These are phyloP conservation scores for Begonia masoniana DNA, from an alignment of 306 rosid genomes.

Conservation along the genomic window DNA sequence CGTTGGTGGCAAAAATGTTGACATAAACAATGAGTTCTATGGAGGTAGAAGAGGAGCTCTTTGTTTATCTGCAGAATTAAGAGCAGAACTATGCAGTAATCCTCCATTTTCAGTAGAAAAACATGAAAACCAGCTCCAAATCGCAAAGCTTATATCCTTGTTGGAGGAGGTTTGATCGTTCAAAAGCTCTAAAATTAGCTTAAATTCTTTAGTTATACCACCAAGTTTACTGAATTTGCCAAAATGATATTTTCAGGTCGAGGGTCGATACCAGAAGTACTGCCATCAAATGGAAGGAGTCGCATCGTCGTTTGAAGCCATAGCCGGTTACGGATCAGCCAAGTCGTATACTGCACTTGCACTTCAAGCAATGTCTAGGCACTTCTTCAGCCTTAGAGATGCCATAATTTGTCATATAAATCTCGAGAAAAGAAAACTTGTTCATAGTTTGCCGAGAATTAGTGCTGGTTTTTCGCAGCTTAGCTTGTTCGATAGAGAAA, in stretches of 20 bases:
- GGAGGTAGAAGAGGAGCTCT: slow-evolving; percentile 24
- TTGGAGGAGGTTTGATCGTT: slow-evolving; percentile 37
- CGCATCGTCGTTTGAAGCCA: slow-evolving; percentile 51
- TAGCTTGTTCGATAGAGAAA: slow-evolving; percentile 46
- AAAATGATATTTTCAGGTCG: slow-evolving; percentile 37
- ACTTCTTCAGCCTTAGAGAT: slow-evolving; percentile 63
- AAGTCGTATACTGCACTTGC: slow-evolving; percentile 69
- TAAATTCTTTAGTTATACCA: neutral
- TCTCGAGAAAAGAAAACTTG: slow-evolving; percentile 38
- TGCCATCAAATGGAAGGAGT: slow-evolving; percentile 69
- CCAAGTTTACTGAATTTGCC: too few relatives aligned
- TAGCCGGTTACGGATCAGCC: slow-evolving; percentile 65
- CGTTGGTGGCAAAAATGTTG: slow-evolving; percentile 44
- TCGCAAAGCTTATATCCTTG: slow-evolving; percentile 47
- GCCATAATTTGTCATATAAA: slow-evolving; percentile 47
- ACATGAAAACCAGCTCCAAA: slow-evolving; percentile 33
- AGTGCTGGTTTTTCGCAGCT: slow-evolving; percentile 43
- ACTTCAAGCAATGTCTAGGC: slow-evolving; percentile 80
- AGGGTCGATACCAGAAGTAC: slow-evolving; percentile 55
- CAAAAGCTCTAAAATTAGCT: too few relatives aligned
- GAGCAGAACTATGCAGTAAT: slow-evolving; percentile 39
- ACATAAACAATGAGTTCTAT: slow-evolving; percentile 36
- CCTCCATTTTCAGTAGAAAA: too few relatives aligned
- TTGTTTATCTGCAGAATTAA: slow-evolving; percentile 43
- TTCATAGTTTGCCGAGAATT: slow-evolving; percentile 26